Evolutionary conservation across 495 filamentous ascomycete species (phyloP).

Genomic region (Hypoxylon lienhwacheense): DNA sequence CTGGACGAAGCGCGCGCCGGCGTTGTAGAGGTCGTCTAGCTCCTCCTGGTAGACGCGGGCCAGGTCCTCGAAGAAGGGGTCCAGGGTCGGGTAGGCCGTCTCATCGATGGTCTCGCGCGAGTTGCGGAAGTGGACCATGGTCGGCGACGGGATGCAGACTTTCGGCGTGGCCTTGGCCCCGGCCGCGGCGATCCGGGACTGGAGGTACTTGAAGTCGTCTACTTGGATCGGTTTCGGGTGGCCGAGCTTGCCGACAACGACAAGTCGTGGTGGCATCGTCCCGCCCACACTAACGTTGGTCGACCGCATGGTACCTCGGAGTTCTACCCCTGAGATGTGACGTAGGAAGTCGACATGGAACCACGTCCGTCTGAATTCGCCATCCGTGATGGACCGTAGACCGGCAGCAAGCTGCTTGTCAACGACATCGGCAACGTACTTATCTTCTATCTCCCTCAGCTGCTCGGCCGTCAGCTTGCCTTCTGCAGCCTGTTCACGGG

Average conservation of each 20-base stretch:
- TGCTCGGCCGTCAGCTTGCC: slow-evolving; percentile 47
- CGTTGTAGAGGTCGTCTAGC: slow-evolving; percentile 61
- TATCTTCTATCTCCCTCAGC: slow-evolving; percentile 60
- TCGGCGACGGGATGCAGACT: slow-evolving; percentile 64
- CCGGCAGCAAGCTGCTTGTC: slow-evolving; percentile 62
- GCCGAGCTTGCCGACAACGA: slow-evolving; percentile 50
- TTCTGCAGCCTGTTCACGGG: slow-evolving; percentile 50
- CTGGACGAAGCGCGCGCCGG: slow-evolving; percentile 65
- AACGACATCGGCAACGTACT: slow-evolving; percentile 64
- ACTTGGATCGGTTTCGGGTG: slow-evolving; percentile 58
- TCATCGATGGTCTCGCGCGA: slow-evolving; percentile 58
- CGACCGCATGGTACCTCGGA: slow-evolving; percentile 45
- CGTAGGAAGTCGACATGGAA: slow-evolving; percentile 55
- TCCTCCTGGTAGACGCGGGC: slow-evolving; percentile 63
- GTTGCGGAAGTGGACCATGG: slow-evolving; percentile 70
- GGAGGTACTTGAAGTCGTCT: slow-evolving; percentile 60
- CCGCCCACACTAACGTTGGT: slow-evolving; percentile 48
- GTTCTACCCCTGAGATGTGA: slow-evolving; percentile 48
- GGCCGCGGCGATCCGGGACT: slow-evolving; percentile 50
- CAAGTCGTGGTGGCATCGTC: slow-evolving; percentile 48
- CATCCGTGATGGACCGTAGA: slow-evolving; percentile 66
- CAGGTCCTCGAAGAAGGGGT: slow-evolving; percentile 63
- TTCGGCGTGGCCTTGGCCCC: slow-evolving; percentile 58
- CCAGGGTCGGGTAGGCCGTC: slow-evolving; percentile 60
- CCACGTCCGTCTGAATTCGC: slow-evolving; percentile 65